phyloP scores from a whole-genome alignment of 306 rosid species.

The Hylodesmum podocarpum region DNA sequence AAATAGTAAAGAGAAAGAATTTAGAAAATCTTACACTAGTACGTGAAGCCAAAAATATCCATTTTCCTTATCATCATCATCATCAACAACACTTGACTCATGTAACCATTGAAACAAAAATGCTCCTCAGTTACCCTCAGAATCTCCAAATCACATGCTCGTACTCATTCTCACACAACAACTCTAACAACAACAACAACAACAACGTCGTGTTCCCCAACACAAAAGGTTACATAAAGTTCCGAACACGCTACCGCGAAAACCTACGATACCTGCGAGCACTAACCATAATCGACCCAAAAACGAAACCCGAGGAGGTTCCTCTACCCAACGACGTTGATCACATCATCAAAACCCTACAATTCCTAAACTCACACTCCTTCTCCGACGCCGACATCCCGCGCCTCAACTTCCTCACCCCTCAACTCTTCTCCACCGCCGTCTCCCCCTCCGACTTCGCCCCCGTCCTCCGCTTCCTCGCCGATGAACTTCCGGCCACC shows the following conservation, averaged over 20 bases:
- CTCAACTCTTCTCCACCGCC: slow-evolving; percentile 57
- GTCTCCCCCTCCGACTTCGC: slow-evolving; percentile 46
- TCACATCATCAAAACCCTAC: slow-evolving; percentile 54
- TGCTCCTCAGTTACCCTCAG: slow-evolving; percentile 16
- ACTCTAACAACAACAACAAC: background rate
- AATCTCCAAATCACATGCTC: slow-evolving; percentile 26
- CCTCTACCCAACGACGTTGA: slow-evolving; percentile 61
- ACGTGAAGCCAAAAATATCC: background rate
- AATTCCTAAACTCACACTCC: slow-evolving; percentile 70
- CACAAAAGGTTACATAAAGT: slow-evolving; percentile 56
- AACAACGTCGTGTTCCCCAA: too few species aligned
- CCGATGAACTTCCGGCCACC: slow-evolving; percentile 47
- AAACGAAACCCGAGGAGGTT: slow-evolving; percentile 46
- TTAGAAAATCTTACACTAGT: too few species aligned
- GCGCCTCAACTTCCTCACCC: slow-evolving; percentile 51
- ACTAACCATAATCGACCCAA: slow-evolving; percentile 52
- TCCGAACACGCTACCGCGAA: slow-evolving; percentile 67
- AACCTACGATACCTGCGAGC: slow-evolving; percentile 77
- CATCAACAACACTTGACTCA: too few species aligned
- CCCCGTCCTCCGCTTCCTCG: slow-evolving; percentile 60
- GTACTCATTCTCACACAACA: slow-evolving; percentile 9
- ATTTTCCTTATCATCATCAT: background rate
- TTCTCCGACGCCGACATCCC: slow-evolving; percentile 71
- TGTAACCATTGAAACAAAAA: too few species aligned
- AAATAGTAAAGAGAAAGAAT: too few species aligned